phyloP scores from a whole-genome alignment of 148 eudicot species.

The Rhododendron vialii region DNA sequence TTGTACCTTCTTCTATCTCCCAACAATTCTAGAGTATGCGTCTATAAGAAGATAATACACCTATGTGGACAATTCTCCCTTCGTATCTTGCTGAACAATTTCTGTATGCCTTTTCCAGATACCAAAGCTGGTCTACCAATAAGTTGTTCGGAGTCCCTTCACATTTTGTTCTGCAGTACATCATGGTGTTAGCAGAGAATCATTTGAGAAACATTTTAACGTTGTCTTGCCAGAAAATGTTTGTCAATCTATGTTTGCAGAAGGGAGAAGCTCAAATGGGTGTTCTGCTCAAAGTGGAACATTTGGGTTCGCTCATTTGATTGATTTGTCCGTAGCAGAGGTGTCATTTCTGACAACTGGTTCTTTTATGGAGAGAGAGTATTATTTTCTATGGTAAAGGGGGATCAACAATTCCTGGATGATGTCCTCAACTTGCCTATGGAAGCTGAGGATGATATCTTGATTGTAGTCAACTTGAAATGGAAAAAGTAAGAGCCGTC shows the following conservation, averaged over 20 bases:
- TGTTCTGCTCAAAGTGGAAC: conserved; percentile 43
- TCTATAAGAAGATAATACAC: neutral
- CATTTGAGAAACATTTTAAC: conserved; percentile 63
- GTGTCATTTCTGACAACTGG: conserved; percentile 60
- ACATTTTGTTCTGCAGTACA: conserved; percentile 38
- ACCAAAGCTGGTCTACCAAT: conserved; percentile 78
- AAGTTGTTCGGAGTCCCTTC: conserved; percentile 36
- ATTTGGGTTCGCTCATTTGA: conserved; percentile 76
- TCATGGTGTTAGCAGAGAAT: conserved; percentile 46
- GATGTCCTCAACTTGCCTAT: conserved; percentile 45
- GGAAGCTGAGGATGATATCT: conserved; percentile 52
- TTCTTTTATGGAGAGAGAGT: conserved; percentile 78
- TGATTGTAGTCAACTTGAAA: conserved; percentile 33
- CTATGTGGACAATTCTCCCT: neutral
- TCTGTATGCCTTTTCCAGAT: conserved; percentile 42
- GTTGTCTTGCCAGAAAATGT: conserved; percentile 64
- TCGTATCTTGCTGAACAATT: neutral
- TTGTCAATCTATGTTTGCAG: conserved; percentile 44
- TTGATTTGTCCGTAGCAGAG: conserved; percentile 81
- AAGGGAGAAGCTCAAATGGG: conserved; percentile 22
- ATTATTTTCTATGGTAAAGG: conserved; percentile 59
- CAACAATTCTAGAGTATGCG: neutral
- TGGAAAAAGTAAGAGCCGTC: conserved; percentile 79
- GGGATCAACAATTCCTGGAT: conserved; percentile 47
- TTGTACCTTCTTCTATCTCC: neutral